Evolutionary conservation across 2,329 filamentous ascomycete species (phyloP).

Genomic region (Sporothrix schenckii): DNA sequence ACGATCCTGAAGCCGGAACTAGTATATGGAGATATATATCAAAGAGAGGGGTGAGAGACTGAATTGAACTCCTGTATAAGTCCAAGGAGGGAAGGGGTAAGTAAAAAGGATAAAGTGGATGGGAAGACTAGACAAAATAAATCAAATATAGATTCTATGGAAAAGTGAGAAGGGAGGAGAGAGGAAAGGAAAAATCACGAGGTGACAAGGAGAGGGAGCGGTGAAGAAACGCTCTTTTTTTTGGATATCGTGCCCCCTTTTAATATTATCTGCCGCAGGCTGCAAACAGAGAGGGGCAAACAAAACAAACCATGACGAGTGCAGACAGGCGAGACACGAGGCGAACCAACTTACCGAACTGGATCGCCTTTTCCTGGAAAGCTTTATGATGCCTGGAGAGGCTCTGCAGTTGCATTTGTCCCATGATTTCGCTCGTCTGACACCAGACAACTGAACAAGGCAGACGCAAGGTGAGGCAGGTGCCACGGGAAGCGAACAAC

Average conservation of each 20-base stretch:
- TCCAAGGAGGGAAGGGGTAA: too few species aligned
- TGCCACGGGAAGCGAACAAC: background rate
- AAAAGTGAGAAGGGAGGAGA: background rate
- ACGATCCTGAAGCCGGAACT: too few species aligned
- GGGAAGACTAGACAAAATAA: background rate
- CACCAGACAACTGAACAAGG: background rate
- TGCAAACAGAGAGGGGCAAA: constrained; percentile 23
- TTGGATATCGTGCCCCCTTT: background rate
- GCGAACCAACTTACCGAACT: too few species aligned
- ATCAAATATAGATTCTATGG: background rate
- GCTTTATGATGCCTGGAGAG: background rate
- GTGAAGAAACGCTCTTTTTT: background rate
- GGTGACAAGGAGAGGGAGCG: background rate
- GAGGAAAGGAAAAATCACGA: background rate
- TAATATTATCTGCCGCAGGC: background rate
- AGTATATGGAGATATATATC: constrained; percentile 10
- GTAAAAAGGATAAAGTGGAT: background rate
- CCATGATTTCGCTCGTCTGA: background rate
- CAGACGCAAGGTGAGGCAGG: background rate
- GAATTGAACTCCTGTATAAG: background rate
- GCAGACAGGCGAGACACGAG: background rate
- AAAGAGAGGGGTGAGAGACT: background rate
- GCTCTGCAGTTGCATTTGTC: background rate
- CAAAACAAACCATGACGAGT: background rate
- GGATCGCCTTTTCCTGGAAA: background rate